Percentiles rank a stretch among this genome's conserved stretches.
phyloP scores from a whole-genome alignment of 441 rosid species.

The Arabidopsis lyrata region DNA sequence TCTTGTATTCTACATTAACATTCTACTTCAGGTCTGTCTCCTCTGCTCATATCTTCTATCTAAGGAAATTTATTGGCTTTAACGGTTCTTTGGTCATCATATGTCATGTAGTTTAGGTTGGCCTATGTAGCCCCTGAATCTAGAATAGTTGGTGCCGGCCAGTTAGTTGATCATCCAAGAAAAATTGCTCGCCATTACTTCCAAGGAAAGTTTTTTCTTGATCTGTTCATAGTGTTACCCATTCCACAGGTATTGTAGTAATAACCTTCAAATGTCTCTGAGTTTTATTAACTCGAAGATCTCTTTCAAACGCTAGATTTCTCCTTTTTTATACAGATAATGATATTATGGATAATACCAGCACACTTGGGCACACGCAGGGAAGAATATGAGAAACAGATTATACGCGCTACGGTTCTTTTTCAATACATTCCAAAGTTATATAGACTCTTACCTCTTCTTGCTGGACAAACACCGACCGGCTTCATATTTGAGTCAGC shows the following conservation, averaged over 20 bases:
- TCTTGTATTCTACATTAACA: slow-evolving; percentile 65
- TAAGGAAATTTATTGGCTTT: background rate
- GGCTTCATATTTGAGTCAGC: slow-evolving; percentile 92
- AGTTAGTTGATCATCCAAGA: slow-evolving; percentile 54
- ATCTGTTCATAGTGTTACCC: slow-evolving; percentile 69
- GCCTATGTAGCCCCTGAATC: slow-evolving; percentile 91
- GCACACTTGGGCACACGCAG: slow-evolving; percentile 46
- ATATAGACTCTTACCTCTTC: slow-evolving; percentile 70
- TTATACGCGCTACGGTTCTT: slow-evolving; percentile 62
- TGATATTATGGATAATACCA: slow-evolving; percentile 62
- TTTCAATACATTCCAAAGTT: slow-evolving; percentile 78
- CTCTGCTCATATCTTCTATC: background rate
- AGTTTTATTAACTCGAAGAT: background rate
- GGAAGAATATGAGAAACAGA: slow-evolving; percentile 68
- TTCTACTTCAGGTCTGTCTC: slow-evolving; percentile 81
- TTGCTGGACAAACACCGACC: slow-evolving; percentile 75
- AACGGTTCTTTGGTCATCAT: slow-evolving; percentile 14
- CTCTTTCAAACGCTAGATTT: background rate
- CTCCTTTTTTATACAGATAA: slow-evolving; percentile 52
- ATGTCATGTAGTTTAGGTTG: slow-evolving; percentile 69
- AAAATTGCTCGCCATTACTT: slow-evolving; percentile 77
- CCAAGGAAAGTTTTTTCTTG: slow-evolving; percentile 59
- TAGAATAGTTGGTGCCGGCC: slow-evolving; percentile 49
- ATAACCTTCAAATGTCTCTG: background rate
- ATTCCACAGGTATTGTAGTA: slow-evolving; percentile 72